phyloP scores from a whole-genome alignment of 768 basidiomycete genomes.

The Lactarius akahatsu region DNA sequence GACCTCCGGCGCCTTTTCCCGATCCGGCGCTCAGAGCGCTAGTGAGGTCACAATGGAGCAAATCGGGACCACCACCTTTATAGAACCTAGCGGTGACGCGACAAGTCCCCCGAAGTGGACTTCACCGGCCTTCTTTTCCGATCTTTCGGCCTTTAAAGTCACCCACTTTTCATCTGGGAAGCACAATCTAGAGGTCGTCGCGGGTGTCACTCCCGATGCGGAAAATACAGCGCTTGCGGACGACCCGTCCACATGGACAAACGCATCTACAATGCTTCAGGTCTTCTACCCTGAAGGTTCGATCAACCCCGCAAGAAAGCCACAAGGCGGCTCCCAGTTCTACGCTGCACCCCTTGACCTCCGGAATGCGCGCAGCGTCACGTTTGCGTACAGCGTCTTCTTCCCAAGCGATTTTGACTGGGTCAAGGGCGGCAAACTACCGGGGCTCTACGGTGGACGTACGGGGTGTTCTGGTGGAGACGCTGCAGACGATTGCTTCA shows the following conservation, averaged over 20 bases:
- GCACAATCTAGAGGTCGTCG: slow-evolving; percentile 21
- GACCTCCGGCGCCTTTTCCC: neutral
- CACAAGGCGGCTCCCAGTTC: slow-evolving; percentile 74
- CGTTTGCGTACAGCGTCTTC: slow-evolving; percentile 69
- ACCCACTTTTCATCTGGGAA: slow-evolving; percentile 25
- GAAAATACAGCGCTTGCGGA: slow-evolving; percentile 6
- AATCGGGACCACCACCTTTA: neutral
- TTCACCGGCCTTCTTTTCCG: slow-evolving; percentile 14
- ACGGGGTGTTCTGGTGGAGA: slow-evolving; percentile 70
- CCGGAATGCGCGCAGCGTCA: slow-evolving; percentile 49
- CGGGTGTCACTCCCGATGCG: slow-evolving; percentile 16
- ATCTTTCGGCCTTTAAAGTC: slow-evolving; percentile 24
- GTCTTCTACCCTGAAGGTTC: slow-evolving; percentile 68
- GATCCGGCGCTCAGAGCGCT: neutral
- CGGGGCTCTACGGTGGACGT: slow-evolving; percentile 75
- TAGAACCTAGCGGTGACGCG: neutral
- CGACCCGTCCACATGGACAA: slow-evolving; percentile 31
- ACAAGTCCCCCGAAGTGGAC: slow-evolving; percentile 18
- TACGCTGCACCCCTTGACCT: slow-evolving; percentile 52
- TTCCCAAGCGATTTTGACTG: slow-evolving; percentile 75
- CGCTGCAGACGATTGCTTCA: slow-evolving; percentile 73
- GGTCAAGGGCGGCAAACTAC: slow-evolving; percentile 81
- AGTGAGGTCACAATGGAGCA: neutral
- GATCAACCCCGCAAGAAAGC: slow-evolving; percentile 57
- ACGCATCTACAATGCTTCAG: slow-evolving; percentile 50